Evolutionary conservation across 2,329 filamentous ascomycete genomes (phyloP).

Genomic region (Trichoderma citrinoviride): DNA sequence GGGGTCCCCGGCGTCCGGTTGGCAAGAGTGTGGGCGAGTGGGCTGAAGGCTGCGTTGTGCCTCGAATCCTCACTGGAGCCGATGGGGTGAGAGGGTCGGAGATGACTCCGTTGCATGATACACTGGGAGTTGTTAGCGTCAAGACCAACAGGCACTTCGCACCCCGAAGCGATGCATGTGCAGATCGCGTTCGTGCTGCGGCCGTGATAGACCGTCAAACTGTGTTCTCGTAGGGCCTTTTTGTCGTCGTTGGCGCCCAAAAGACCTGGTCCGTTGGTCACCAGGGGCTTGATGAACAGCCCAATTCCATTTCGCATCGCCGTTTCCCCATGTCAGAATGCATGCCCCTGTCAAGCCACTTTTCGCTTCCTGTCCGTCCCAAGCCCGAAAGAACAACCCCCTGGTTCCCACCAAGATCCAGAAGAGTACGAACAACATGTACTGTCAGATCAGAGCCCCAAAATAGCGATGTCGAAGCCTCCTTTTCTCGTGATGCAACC

Average conservation of each 20-base stretch:
- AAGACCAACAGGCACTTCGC: neutral
- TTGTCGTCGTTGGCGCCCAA: slow-evolving; percentile 13
- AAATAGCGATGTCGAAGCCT: slow-evolving; percentile 1
- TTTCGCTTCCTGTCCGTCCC: slow-evolving; percentile 7
- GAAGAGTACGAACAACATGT: neutral
- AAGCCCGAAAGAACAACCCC: neutral
- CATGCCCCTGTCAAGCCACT: slow-evolving; percentile 14
- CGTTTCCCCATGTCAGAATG: slow-evolving; percentile 2
- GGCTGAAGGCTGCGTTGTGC: neutral
- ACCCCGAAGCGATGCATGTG: neutral
- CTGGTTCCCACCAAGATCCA: slow-evolving; percentile 2
- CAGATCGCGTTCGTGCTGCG: neutral
- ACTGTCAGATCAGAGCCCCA: slow-evolving; percentile 2
- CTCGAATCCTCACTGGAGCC: neutral
- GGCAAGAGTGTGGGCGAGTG: neutral
- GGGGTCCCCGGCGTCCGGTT: slow-evolving; percentile 19
- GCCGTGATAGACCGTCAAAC: neutral
- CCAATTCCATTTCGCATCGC: slow-evolving; percentile 16
- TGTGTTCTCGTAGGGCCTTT: neutral
- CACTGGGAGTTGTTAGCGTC: neutral
- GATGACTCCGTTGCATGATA: neutral
- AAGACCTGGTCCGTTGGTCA: slow-evolving; percentile 4
- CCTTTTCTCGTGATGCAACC: neutral
- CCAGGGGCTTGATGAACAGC: slow-evolving; percentile 9
- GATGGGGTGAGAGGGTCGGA: neutral